Base-by-base conservation (phyloP, 2,329 filamentous ascomycete genomes). In the Dissoconium aciculare region DNA sequence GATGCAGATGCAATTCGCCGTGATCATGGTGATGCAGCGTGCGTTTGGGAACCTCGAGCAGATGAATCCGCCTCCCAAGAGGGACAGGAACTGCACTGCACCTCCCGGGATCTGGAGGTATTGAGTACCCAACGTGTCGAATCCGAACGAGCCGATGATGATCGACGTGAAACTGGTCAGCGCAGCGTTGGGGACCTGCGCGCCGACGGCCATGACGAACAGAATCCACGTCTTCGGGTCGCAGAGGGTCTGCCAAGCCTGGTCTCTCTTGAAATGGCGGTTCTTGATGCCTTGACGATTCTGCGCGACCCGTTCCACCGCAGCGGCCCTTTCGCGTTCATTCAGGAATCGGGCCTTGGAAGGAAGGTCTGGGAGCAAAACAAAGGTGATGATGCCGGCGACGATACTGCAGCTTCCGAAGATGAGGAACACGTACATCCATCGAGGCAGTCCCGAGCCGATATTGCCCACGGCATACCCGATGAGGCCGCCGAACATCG, bases 281-380 rank as follows among this genome's bases (percentile, higher is more conserved):
- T 71, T 78, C 2, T 74, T 76, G 11, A 79, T 74, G 0, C 80
- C 80, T 36, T 80, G 80, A 49, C 82, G 72, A 43, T 87, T 87
- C 13, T 71, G 63, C 0, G 78, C 64, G 4, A 87, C 69, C 0
- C 80, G 66, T 39, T 82, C 79, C 15, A 84, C 59, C 0, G 75
- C 77, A 25, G 82, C 62, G 0, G 72, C 50, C 9, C 71, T 70
- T 41, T 87, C 80, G 27, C 71, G 63, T 31, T 75, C 66, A 5
- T 60, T 76, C 15, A 89, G 44, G 64, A 67, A 74, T 3, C 66
- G 58, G 11, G 67, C 67, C 30, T 74, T 73, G 27, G 74, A 50
- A 39, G 73, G 70, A 39, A 62, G 73, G 43, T 74, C 71, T 0
- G 70, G 70, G n/a, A 65, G 52, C 4, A 54, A 43, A 42, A 56